phyloP scores from a whole-genome alignment of 257 asterid species.

The Mentha longifolia region DNA sequence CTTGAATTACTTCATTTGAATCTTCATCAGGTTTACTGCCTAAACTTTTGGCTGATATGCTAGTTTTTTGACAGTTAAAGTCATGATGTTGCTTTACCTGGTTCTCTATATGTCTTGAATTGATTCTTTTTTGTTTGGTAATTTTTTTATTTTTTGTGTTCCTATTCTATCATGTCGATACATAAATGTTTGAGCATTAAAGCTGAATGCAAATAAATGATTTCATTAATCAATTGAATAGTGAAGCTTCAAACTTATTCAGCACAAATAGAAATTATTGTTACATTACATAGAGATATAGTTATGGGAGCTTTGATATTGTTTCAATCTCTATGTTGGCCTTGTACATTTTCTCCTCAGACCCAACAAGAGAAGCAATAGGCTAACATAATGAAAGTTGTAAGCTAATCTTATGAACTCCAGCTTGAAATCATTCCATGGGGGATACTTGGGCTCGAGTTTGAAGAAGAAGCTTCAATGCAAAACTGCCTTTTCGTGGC shows the following conservation, averaged over 20 bases:
- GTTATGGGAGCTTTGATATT: not conserved
- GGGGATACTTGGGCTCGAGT: slow-evolving; percentile 84
- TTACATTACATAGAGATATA: not conserved
- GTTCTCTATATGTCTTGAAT: too few species aligned
- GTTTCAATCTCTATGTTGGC: not conserved
- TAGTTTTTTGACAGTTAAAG: too few species aligned
- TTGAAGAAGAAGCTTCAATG: slow-evolving; percentile 64
- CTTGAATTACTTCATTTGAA: not conserved
- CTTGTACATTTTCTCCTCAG: slow-evolving; percentile 36
- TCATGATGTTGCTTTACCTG: too few species aligned
- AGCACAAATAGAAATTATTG: not conserved
- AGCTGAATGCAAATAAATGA: not conserved
- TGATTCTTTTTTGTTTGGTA: not conserved
- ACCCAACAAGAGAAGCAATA: slow-evolving; percentile 64
- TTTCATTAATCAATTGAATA: not conserved
- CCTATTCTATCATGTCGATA: not conserved
- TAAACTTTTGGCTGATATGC: too few species aligned
- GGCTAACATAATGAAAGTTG: slow-evolving; percentile 53
- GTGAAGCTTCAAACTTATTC: not conserved
- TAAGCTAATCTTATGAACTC: slow-evolving; percentile 75
- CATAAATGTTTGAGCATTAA: not conserved
- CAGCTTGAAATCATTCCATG: slow-evolving; percentile 86
- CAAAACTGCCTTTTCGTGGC: slow-evolving; percentile 87
- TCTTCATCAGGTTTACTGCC: not conserved
- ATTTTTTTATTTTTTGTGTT: not conserved